Conservation (phyloP, 768 basidiomycete genomes). For the Mycena metata region DNA sequence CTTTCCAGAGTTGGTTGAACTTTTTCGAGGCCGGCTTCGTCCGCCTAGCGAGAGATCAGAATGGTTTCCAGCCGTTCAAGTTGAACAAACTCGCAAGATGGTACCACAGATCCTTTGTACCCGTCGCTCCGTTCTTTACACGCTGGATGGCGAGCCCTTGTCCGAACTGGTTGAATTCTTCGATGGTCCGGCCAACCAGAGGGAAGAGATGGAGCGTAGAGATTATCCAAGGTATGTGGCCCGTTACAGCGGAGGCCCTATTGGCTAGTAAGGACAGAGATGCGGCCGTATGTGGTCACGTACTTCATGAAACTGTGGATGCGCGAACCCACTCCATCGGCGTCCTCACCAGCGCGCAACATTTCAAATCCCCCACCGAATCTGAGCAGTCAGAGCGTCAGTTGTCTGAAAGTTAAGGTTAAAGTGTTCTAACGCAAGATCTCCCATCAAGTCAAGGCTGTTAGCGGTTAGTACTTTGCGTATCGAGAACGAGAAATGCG, state of each 20-base stretch:
- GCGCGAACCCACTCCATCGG: slow-evolving; percentile 57
- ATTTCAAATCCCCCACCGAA: slow-evolving; percentile 47
- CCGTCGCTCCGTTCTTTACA: slow-evolving; percentile 44
- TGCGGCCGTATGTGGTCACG: slow-evolving; percentile 15
- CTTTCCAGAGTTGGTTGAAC: slow-evolving; percentile 47
- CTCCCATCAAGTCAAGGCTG: slow-evolving; percentile 56
- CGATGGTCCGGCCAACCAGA: slow-evolving; percentile 4
- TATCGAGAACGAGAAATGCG: background rate
- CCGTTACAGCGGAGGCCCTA: slow-evolving; percentile 53
- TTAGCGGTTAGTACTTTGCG: background rate
- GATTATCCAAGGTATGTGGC: slow-evolving; percentile 45
- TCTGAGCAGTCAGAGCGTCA: slow-evolving; percentile 4
- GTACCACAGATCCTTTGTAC: slow-evolving; percentile 58
- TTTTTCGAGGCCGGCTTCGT: slow-evolving; percentile 55
- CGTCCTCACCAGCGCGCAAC: slow-evolving; percentile 56
- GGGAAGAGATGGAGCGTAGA: slow-evolving; percentile 23
- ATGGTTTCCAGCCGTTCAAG: background rate
- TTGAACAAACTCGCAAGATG: slow-evolving; percentile 48
- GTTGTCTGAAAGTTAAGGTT: background rate
- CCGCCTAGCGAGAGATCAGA: slow-evolving; percentile 46
- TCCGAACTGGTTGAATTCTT: slow-evolving; percentile 23
- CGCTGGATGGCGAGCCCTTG: slow-evolving; percentile 14
- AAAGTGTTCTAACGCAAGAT: slow-evolving; percentile 48
- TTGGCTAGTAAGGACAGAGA: background rate
- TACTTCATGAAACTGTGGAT: slow-evolving; percentile 60